Evolutionary conservation across 2,329 filamentous ascomycete species (phyloP), one percentile per base, ranked within the genome.

Genomic region (Pyricularia grisea): DNA sequence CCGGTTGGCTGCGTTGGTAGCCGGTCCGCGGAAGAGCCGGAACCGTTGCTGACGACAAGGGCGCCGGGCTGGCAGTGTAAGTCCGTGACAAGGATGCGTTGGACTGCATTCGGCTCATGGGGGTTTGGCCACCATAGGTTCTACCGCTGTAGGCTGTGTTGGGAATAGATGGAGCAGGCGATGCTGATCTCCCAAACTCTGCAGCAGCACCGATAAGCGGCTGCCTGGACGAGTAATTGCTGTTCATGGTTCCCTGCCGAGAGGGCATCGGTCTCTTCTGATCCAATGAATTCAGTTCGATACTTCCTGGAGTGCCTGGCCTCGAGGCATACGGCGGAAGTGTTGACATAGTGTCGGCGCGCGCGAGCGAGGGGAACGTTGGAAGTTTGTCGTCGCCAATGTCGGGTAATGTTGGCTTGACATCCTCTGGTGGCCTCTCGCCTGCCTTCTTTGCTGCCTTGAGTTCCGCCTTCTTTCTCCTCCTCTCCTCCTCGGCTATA

Each of bases 401-500:
- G 67, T 84, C 80, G 68, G 85, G 92, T 7, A 94, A 76, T 0
- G 92, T 93, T n/a, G 88, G 88, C 73, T 88, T 84, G 69, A 87
- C 82, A 60, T 84, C 82, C 31, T 83, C 72, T 0, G 79, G 78
- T 27, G 80, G 75, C 71, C 84, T 82, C 67, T 85, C 86, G 67
- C 87, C 85, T 61, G 82, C 83, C 75, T 85, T 86, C 73, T 82
- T 83, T 3, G 84, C 84, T 23, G 79, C 81, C 73, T 80, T 85
- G 30, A 79, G 69, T 71, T 84, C 85, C 0, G 81, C 83, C 74
- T 82, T 86, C 28, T 80, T 79, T 73, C 84, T 83, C 74, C 84
- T 87, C 71, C 83, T 84, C 76, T 91, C 89, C 68, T 95, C 91
- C 74, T 93, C 93, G 67, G 90, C 91, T 30, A 98, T 81, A 0